Conservation (phyloP, 768 basidiomycete species). For the Suillus clintonianus region DNA sequence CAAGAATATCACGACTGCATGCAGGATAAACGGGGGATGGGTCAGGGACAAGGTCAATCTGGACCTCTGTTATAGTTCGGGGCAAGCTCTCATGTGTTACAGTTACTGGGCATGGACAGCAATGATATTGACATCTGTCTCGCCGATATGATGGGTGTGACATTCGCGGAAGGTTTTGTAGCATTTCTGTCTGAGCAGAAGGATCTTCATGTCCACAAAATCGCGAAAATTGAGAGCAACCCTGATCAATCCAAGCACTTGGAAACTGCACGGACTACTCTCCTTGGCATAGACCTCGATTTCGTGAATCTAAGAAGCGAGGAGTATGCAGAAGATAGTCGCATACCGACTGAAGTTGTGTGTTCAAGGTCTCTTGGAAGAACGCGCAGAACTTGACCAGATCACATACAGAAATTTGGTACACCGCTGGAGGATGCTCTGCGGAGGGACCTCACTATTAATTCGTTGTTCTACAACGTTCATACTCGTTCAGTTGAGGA, state of each 20-base stretch:
- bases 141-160: constrained; percentile 83
- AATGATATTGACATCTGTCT: constrained; percentile 95
- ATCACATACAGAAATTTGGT: constrained; percentile 69
- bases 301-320: constrained; percentile 94
- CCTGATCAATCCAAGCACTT: constrained; percentile 98
- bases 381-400: constrained; percentile 7
- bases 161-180: constrained; percentile 82
- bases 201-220: constrained; percentile 41
- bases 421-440: constrained; percentile 91
- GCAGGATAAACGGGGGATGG: constrained; percentile 97
- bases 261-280: constrained; percentile 86
- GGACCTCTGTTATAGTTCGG: constrained; percentile 8
- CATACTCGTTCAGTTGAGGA: constrained; percentile 87
- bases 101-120: constrained; percentile 82
- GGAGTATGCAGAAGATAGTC: constrained; percentile 82
- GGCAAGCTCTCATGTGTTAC: constrained; percentile 15
- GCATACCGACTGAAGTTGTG: constrained; percentile 89
- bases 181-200: constrained; percentile 45
- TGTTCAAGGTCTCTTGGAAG: constrained; percentile 28
- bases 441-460: constrained; percentile 92
- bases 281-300: constrained; percentile 84
- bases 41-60: constrained; percentile 90
- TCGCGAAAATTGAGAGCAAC: constrained; percentile 88
- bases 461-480: constrained; percentile 94
- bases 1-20: constrained; percentile 58